phyloP scores from a whole-genome alignment of 192 early-diverging fungal species.

The Phycomyces blakesleeanus region DNA sequence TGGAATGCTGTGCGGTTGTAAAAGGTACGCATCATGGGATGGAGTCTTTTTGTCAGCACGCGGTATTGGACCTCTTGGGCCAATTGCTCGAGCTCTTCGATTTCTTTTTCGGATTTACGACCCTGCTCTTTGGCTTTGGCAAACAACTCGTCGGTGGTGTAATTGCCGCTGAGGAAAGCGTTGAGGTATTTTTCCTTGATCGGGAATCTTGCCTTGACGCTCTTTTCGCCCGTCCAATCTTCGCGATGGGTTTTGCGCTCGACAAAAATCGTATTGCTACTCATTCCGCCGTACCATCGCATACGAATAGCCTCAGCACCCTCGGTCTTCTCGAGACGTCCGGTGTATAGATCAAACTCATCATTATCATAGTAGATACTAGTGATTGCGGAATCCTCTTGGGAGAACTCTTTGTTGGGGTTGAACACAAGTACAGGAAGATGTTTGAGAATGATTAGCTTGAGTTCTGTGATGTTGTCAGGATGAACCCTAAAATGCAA shows the following conservation, averaged over 20 bases:
- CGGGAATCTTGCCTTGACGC: slow-evolving; percentile 91
- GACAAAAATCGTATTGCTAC: slow-evolving; percentile 84
- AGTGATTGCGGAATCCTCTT: slow-evolving; percentile 86
- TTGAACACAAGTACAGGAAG: slow-evolving; percentile 93
- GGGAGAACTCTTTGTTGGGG: slow-evolving; percentile 66
- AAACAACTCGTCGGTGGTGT: slow-evolving; percentile 76
- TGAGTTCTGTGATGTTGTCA: slow-evolving; percentile 95
- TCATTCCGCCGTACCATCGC: slow-evolving; percentile 96
- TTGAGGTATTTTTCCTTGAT: slow-evolving; percentile 97
- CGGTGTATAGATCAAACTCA: slow-evolving; percentile 87
- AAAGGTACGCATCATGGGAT: slow-evolving; percentile 88
- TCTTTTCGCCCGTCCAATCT: slow-evolving; percentile 95
- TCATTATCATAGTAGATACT: slow-evolving; percentile 98
- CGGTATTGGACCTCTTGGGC: slow-evolving; percentile 72
- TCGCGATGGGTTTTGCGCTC: slow-evolving; percentile 98
- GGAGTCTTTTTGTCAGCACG: slow-evolving; percentile 67
- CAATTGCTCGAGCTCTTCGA: slow-evolving; percentile 69
- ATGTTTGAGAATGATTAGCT: slow-evolving; percentile 88
- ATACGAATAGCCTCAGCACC: slow-evolving; percentile 92
- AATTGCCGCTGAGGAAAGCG: slow-evolving; percentile 74
- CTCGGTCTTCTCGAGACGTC: slow-evolving; percentile 87
- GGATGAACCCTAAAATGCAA: slow-evolving; percentile 78
- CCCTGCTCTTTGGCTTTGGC: slow-evolving; percentile 76
- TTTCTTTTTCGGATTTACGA: slow-evolving; percentile 81
- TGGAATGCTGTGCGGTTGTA: slow-evolving; percentile 99